Conservation (phyloP, 768 basidiomycete species). For the Boletellus sp. region DNA sequence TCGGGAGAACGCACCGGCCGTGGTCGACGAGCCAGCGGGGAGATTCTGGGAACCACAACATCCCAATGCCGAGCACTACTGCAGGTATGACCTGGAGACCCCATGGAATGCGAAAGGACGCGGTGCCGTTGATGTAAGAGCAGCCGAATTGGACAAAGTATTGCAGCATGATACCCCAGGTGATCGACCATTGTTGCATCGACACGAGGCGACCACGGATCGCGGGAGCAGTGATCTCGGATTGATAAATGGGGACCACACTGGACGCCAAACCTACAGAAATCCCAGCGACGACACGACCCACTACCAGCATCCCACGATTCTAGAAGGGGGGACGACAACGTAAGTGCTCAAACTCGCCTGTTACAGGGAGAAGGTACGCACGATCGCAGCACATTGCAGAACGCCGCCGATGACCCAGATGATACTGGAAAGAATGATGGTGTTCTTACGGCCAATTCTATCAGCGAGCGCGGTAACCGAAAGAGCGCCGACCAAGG, state of each 20-base stretch:
- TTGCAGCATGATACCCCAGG: constrained; percentile 74
- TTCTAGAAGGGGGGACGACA: constrained; percentile 35
- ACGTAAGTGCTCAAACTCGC: neutral
- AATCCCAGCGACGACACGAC: constrained; percentile 64
- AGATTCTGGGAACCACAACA: constrained; percentile 65
- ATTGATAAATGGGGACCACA: constrained; percentile 72
- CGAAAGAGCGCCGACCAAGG: constrained; percentile 60
- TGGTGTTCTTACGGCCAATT: constrained; percentile 61
- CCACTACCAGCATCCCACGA: constrained; percentile 71
- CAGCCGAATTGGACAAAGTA: constrained; percentile 76
- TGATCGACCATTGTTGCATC: constrained; percentile 77
- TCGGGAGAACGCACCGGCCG: constrained; percentile 35
- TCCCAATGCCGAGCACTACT: constrained; percentile 61
- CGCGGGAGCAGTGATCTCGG: constrained; percentile 65
- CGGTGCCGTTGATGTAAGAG: constrained; percentile 59
- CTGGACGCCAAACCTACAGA: constrained; percentile 65
- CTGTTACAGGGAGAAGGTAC: constrained; percentile 5
- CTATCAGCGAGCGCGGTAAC: constrained; percentile 62
- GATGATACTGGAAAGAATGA: constrained; percentile 63
- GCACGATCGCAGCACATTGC: constrained; percentile 57
- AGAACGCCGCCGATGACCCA: constrained; percentile 72
- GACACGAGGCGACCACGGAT: constrained; percentile 76
- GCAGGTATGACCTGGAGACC: constrained; percentile 78
- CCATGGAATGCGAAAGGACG: constrained; percentile 80
- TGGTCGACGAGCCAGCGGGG: constrained; percentile 72